phyloP scores from a whole-genome alignment of 306 rosid genomes.

The Malus sieversii region DNA sequence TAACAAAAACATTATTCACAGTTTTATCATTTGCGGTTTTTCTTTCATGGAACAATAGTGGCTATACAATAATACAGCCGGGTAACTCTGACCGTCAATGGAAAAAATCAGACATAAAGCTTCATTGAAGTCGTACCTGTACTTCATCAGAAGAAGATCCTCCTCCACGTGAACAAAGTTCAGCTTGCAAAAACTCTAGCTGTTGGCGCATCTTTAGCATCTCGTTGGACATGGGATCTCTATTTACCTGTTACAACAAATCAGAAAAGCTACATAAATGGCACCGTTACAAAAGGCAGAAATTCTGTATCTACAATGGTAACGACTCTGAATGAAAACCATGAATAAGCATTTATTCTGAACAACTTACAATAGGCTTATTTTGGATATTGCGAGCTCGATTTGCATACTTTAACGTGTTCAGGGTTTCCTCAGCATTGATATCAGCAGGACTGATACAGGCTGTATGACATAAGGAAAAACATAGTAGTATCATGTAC shows the following conservation, averaged over 20 bases:
- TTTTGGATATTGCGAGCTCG: constrained; percentile 98
- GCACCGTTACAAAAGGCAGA: constrained; percentile 10
- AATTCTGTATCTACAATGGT: constrained; percentile 11
- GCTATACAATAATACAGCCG: neutral
- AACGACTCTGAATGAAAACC: neutral
- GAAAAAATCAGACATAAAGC: neutral
- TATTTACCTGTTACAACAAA: constrained; percentile 51
- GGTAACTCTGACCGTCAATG: neutral
- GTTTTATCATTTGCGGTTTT: neutral
- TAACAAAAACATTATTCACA: neutral
- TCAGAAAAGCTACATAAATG: constrained; percentile 15
- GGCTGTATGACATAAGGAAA: constrained; percentile 49
- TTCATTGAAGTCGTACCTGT: constrained; percentile 50
- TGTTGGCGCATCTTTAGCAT: constrained; percentile 98
- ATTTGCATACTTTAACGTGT: constrained; percentile 97
- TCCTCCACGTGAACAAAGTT: constrained; percentile 91
- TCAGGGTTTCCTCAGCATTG: constrained; percentile 97
- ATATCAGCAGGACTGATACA: constrained; percentile 99
- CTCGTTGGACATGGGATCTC: constrained; percentile 98
- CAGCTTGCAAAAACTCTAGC: constrained; percentile 91
- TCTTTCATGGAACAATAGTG: neutral
- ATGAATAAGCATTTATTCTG: neutral
- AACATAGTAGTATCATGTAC: neutral
- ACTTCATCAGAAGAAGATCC: constrained; percentile 81
- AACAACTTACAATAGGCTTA: constrained; percentile 87